Evolutionary conservation across 495 filamentous ascomycete genomes (phyloP).

Genomic region (Talaromyces proteolyticus): DNA sequence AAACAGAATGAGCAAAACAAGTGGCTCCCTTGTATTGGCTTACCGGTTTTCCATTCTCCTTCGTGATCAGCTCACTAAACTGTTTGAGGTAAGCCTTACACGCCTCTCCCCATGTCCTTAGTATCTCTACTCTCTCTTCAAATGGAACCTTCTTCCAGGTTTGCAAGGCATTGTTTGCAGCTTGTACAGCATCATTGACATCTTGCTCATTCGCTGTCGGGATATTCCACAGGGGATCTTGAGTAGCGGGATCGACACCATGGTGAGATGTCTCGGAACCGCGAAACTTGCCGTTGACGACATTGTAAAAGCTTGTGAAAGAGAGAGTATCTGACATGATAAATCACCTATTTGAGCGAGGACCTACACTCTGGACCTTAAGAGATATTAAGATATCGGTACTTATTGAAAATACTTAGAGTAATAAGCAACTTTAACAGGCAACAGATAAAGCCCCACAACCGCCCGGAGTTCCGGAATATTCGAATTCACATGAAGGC

Average conservation of each 20-base stretch:
- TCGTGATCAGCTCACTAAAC: slow-evolving; percentile 36
- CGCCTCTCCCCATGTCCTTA: slow-evolving; percentile 42
- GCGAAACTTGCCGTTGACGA: slow-evolving; percentile 38
- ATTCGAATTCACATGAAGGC: too few species aligned
- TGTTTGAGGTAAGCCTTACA: slow-evolving; percentile 28
- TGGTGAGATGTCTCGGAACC: slow-evolving; percentile 15
- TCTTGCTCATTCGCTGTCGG: slow-evolving; percentile 36
- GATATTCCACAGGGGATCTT: slow-evolving; percentile 38
- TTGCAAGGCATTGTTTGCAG: slow-evolving; percentile 37
- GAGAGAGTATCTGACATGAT: too few species aligned
- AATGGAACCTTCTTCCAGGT: slow-evolving; percentile 34
- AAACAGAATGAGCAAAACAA: too few species aligned
- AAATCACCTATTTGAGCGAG: too few species aligned
- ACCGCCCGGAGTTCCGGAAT: too few species aligned
- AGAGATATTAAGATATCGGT: too few species aligned
- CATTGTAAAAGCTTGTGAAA: slow-evolving; percentile 38
- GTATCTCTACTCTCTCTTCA: slow-evolving; percentile 40
- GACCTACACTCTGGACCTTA: too few species aligned
- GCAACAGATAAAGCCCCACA: too few species aligned
- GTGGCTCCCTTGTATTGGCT: too few species aligned
- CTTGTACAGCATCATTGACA: slow-evolving; percentile 44
- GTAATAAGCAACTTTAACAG: too few species aligned
- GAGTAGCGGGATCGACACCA: slow-evolving; percentile 39
- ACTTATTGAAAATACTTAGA: too few species aligned
- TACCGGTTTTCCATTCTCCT: slow-evolving; percentile 44